Evolutionary conservation across 345 rosid species (phyloP).

Genomic region (Cardiospermum halicacabum): DNA sequence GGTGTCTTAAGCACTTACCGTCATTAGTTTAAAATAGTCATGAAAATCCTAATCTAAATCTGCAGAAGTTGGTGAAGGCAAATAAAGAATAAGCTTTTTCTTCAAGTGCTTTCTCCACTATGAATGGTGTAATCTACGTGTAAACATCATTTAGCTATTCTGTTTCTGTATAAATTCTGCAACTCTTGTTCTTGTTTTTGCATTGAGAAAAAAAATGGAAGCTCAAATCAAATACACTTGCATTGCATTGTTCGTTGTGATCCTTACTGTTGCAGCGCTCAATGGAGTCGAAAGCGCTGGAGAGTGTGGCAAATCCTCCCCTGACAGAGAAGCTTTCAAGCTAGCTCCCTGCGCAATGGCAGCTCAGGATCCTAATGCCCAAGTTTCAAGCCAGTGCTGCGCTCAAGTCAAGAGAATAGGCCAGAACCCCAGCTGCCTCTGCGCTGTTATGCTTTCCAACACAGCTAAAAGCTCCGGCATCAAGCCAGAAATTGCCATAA

Average conservation of each 20-base stretch:
- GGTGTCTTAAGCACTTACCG: conserved; percentile 25
- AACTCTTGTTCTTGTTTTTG: conserved; percentile 14
- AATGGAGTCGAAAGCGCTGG: conserved; percentile 57
- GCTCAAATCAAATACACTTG: conserved; percentile 34
- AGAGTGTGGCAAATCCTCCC: conserved; percentile 71
- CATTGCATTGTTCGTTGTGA: conserved; percentile 31
- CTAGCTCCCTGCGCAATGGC: conserved; percentile 82
- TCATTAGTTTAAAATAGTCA: conserved; percentile 26
- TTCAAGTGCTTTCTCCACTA: conserved; percentile 68
- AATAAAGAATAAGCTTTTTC: conserved; percentile 22
- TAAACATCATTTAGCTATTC: conserved; percentile 15
- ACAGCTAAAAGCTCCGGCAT: conserved; percentile 69
- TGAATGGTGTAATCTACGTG: conserved; percentile 28
- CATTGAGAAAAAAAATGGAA: conserved; percentile 36
- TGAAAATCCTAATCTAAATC: conserved; percentile 17
- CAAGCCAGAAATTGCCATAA: conserved; percentile 67
- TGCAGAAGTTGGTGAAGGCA: conserved; percentile 40
- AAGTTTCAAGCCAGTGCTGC: conserved; percentile 69
- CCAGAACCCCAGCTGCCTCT: conserved; percentile 69
- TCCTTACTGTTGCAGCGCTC: conserved; percentile 32
- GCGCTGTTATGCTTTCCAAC: conserved; percentile 83
- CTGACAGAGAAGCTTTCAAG: conserved; percentile 79
- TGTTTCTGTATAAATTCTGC: conserved; percentile 39
- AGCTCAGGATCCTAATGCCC: conserved; percentile 42
- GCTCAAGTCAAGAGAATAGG: conserved; percentile 61